Base-by-base conservation (phyloP, 2,329 filamentous ascomycete species). In the Pseudogymnoascus sp. region DNA sequence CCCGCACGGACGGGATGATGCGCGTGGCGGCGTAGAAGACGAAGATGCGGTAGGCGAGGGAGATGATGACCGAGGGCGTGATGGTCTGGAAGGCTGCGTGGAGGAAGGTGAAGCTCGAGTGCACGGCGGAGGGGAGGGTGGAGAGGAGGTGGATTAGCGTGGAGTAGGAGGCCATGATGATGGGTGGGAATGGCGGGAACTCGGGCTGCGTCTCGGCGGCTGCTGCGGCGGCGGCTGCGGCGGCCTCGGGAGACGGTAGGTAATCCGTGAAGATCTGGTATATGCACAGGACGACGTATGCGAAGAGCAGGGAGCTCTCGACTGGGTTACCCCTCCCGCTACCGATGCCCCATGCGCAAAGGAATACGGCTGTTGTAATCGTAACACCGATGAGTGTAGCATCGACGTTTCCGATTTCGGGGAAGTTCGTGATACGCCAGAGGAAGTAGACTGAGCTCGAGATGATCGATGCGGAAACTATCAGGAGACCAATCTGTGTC, bases 211-310 rank as follows among this genome's bases (percentile, higher is more conserved):
- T n/a, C 16, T 60, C 56, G 1, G 56, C 10, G 13, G 83, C 73
- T 13, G 82, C 77, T 14, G 78, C 77, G 56, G 81, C 81, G 3
- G 80, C 76, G 2, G 80, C 77, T 31, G 85, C 82, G 33, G 82
- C 79, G 29, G 82, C 79, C n/a, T 83, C 86, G 16, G 83, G 76
- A 4, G 90, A 93, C 2, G 95, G 92, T 69, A 93, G 86, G 77
- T 97, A 97, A 77, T 99, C 95, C 71, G 95, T 99, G 76, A 97
- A 97, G 75, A 97, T 97, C 76, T 99, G 95, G 78, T 97, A 99
- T 72, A 97, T 90, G 79, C 93, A 97, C 66, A 99, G 87, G n/a
- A 96, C 95, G 65, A 97, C 86, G 76, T 99, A 99, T 71, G 95
- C 93, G 73, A 99, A 97, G 64, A 99, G 83, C 10, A 99, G 80